Percentiles rank a stretch among this genome's conserved stretches.
Evolutionary conservation across 768 basidiomycete genomes (phyloP).

Genomic region (Boletus huronensis): DNA sequence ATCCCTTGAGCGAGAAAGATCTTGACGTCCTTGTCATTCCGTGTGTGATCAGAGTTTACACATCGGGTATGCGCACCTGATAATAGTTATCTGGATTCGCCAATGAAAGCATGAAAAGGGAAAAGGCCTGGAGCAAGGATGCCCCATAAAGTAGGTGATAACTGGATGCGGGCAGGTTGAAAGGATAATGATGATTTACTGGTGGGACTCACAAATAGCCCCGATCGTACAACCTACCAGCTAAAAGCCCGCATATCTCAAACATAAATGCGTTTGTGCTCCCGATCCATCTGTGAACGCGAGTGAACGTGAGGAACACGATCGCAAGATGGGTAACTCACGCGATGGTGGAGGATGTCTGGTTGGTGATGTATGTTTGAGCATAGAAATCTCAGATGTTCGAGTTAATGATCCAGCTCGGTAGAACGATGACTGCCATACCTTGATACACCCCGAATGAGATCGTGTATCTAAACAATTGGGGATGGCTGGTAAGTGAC

Average conservation of each 20-base stretch:
- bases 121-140: slow-evolving; percentile 28
- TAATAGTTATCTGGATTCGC: slow-evolving; percentile 41
- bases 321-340: slow-evolving; percentile 18
- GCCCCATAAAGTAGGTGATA: slow-evolving; percentile 28
- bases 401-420: not conserved
- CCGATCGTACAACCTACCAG: slow-evolving; percentile 48
- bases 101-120: slow-evolving; percentile 46
- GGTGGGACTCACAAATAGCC: slow-evolving; percentile 45
- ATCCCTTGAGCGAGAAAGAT: slow-evolving; percentile 53
- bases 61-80: slow-evolving; percentile 30
- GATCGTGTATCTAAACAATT: slow-evolving; percentile 30
- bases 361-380: slow-evolving; percentile 34
- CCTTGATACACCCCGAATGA: slow-evolving; percentile 47
- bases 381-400: slow-evolving; percentile 36
- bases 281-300: slow-evolving; percentile 40
- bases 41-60: no score
- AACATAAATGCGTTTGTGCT: slow-evolving; percentile 47
- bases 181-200: not conserved
- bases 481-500: not conserved
- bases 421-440: not conserved
- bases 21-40: slow-evolving; percentile 23
- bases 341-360: slow-evolving; percentile 40
- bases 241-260: slow-evolving; percentile 41
- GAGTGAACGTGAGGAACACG: not conserved
- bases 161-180: slow-evolving; percentile 9